Percentiles rank a stretch among this genome's conserved stretches.
Evolutionary conservation across 2,329 filamentous ascomycete genomes (phyloP).

Genomic region (Simplicillium aogashimaense): DNA sequence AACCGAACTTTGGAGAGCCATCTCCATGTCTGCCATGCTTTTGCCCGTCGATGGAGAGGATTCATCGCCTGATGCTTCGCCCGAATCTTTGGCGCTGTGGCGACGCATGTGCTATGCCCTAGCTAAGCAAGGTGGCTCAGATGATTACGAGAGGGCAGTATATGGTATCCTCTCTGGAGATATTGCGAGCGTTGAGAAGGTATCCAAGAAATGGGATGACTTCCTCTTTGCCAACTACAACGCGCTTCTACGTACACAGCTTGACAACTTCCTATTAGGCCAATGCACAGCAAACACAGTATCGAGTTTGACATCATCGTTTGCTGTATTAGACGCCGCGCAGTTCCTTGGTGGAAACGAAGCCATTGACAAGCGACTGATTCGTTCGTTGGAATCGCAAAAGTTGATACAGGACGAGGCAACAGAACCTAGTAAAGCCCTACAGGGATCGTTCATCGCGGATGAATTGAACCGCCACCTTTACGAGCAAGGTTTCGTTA

Average conservation of each 20-base stretch:
- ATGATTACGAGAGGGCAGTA: constrained; percentile 78
- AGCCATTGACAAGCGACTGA: constrained; percentile 45
- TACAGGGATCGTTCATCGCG: constrained; percentile 67
- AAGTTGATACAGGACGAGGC: constrained; percentile 48
- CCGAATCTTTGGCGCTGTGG: constrained; percentile 53
- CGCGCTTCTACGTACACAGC: constrained; percentile 68
- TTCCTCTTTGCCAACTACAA: constrained; percentile 83
- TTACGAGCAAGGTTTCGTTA: constrained; percentile 43
- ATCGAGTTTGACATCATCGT: constrained; percentile 44
- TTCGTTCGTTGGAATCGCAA: constrained; percentile 49
- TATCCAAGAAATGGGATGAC: constrained; percentile 77
- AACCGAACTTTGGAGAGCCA: constrained; percentile 81
- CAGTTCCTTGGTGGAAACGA: constrained; percentile 49
- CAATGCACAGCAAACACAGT: constrained; percentile 43
- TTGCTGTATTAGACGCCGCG: constrained; percentile 55
- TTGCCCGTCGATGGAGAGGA: constrained; percentile 39
- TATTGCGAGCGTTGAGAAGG: constrained; percentile 62
- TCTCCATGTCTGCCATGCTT: constrained; percentile 68
- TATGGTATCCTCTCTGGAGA: constrained; percentile 88
- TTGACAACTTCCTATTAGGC: constrained; percentile 58
- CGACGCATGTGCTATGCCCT: constrained; percentile 66
- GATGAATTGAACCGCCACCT: constrained; percentile 48
- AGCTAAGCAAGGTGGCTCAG: constrained; percentile 58
- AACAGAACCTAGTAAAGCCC: constrained; percentile 56
- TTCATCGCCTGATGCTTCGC: constrained; percentile 20